These are phyloP conservation scores for Rhypophila decipiens DNA, from an alignment of 495 filamentous ascomycete genomes.

Conservation along the genomic window DNA sequence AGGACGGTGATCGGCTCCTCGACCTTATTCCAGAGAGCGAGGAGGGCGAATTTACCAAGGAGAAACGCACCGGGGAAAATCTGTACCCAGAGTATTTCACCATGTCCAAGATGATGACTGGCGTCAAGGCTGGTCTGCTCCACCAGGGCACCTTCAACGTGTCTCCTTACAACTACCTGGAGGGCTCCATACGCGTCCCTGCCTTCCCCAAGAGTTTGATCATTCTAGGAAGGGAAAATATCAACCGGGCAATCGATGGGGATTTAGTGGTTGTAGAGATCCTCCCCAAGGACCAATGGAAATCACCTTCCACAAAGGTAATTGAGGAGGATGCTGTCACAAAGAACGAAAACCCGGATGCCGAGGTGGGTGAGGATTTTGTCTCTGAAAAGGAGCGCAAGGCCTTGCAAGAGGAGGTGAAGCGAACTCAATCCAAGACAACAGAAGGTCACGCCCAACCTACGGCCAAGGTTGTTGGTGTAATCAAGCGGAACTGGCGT, in stretches of 20 bases:
- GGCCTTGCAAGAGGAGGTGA: slow-evolving; percentile 85
- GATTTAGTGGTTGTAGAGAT: slow-evolving; percentile 91
- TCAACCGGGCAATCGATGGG: slow-evolving; percentile 86
- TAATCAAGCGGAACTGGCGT: slow-evolving; percentile 92
- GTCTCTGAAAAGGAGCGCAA: slow-evolving; percentile 79
- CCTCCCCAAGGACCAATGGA: slow-evolving; percentile 92
- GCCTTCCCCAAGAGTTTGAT: slow-evolving; percentile 85
- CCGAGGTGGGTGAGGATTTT: slow-evolving; percentile 64
- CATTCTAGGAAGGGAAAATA: slow-evolving; percentile 90
- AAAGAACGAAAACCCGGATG: slow-evolving; percentile 85
- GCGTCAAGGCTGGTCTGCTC: slow-evolving; percentile 73
- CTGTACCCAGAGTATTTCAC: slow-evolving; percentile 79
- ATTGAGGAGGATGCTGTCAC: slow-evolving; percentile 91
- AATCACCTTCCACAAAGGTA: slow-evolving; percentile 86
- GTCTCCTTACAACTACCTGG: slow-evolving; percentile 94
- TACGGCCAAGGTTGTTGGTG: slow-evolving; percentile 85
- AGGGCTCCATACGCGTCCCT: slow-evolving; percentile 82
- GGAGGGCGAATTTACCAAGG: slow-evolving; percentile 58
- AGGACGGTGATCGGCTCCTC: slow-evolving; percentile 76
- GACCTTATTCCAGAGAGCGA: slow-evolving; percentile 85
- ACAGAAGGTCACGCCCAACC: slow-evolving; percentile 78
- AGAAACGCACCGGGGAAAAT: slow-evolving; percentile 55
- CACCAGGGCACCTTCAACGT: slow-evolving; percentile 95
- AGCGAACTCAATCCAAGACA: slow-evolving; percentile 70
- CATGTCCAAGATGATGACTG: slow-evolving; percentile 92